Evolutionary conservation across 352 stramenopile species (phyloP).

Genomic region (Paralagenidium karlingii): DNA sequence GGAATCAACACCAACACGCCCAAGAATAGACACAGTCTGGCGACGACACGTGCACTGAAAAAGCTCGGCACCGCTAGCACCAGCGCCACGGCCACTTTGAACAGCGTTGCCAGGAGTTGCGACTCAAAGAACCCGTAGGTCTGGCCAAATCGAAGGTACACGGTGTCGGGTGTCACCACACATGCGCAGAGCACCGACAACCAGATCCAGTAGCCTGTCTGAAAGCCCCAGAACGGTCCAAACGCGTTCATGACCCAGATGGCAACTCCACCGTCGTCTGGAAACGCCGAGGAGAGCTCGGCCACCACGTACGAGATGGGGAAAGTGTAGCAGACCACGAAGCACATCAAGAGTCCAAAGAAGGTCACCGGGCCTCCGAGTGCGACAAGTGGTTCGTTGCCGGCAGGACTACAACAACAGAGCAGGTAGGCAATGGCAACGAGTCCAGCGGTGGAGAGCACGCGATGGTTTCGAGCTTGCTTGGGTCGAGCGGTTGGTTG

Average conservation of each 20-base stretch:
- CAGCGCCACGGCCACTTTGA: slow-evolving; percentile 19
- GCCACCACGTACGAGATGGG: slow-evolving; percentile 86
- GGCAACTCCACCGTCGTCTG: slow-evolving; percentile 62
- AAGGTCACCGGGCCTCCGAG: too few species aligned
- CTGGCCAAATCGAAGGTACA: slow-evolving; percentile 35
- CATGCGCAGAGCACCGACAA: slow-evolving; percentile 73
- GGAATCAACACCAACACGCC: slow-evolving; percentile 4
- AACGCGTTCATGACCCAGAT: slow-evolving; percentile 86
- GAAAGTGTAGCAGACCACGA: too few species aligned
- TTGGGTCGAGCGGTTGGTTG: too few species aligned
- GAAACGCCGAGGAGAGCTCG: slow-evolving; percentile 84
- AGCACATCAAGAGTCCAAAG: too few species aligned
- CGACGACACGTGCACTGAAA: slow-evolving; percentile 18
- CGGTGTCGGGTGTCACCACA: slow-evolving; percentile 90
- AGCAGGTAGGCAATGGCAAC: slow-evolving; percentile 38
- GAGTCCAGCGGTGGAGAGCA: slow-evolving; percentile 31
- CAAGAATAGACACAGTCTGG: slow-evolving; percentile 11
- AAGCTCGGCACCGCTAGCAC: slow-evolving; percentile 18
- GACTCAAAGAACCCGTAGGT: slow-evolving; percentile 17
- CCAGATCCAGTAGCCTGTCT: slow-evolving; percentile 64
- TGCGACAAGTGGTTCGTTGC: too few species aligned
- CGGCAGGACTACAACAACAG: slow-evolving; percentile 22
- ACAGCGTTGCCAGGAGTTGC: too few species aligned
- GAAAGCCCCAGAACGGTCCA: slow-evolving; percentile 67
- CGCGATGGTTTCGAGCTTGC: too few species aligned